Percentiles rank a stretch among this genome's conserved stretches.
Evolutionary conservation across 2,329 filamentous ascomycete genomes (phyloP).

Genomic region (Elsinoe necatrix): DNA sequence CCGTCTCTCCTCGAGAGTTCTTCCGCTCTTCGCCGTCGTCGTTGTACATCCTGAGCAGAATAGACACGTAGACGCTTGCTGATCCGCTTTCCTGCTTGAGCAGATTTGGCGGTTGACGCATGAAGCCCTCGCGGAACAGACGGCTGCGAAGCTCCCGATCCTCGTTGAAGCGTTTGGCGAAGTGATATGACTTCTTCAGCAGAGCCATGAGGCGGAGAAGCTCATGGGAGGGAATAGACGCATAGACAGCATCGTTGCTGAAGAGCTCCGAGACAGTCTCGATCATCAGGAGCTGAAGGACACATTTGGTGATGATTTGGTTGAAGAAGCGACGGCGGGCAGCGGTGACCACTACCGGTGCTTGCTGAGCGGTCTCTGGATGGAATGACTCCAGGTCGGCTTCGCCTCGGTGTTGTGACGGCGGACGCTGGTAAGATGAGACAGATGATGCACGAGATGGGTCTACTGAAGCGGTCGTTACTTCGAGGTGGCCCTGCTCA

Average conservation of each 20-base stretch:
- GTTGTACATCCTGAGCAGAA: constrained; percentile 94
- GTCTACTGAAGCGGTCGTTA: background rate
- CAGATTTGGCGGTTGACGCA: constrained; percentile 97
- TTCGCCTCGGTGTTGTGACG: constrained; percentile 23
- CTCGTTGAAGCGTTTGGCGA: constrained; percentile 94
- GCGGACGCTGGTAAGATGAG: constrained; percentile 8
- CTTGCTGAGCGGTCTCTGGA: constrained; percentile 64
- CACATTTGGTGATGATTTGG: constrained; percentile 97
- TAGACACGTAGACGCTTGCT: constrained; percentile 89
- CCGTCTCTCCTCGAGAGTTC: constrained; percentile 71
- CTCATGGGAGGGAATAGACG: constrained; percentile 81
- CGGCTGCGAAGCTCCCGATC: constrained; percentile 93
- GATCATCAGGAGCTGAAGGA: constrained; percentile 96
- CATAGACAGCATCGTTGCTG: constrained; percentile 91
- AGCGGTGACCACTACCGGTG: constrained; percentile 84
- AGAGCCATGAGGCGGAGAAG: constrained; percentile 87
- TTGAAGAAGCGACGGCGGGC: constrained; percentile 95
- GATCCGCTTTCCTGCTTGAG: constrained; percentile 93
- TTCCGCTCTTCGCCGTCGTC: constrained; percentile 77
- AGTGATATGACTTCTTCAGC: constrained; percentile 91
- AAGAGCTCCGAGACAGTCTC: constrained; percentile 98
- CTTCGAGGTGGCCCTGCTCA: background rate
- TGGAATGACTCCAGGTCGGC: constrained; percentile 75
- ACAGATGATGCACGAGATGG: constrained; percentile 5
- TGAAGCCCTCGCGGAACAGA: constrained; percentile 95